Evolutionary conservation across 2,329 filamentous ascomycete genomes (phyloP), one percentile per base, ranked within the genome.

Genomic region (Venturia oleaginea): DNA sequence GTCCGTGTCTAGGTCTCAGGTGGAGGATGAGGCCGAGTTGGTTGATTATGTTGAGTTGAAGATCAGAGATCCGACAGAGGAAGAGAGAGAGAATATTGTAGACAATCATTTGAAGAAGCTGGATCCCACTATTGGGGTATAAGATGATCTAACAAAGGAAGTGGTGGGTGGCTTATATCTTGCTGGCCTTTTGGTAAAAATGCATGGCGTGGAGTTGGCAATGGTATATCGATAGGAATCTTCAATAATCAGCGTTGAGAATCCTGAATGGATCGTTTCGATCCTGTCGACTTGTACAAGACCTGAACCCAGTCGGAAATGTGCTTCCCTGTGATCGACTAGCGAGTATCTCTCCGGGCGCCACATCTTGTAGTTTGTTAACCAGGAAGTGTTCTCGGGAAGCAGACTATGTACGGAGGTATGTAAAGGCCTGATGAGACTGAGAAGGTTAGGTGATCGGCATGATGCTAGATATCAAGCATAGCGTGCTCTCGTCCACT

Each of bases 31-130:
- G 67, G 72, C 80, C 72, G 78, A 82, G 51, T 77, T 79, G 67
- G 75, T 83, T 13, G 80, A 85, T 69, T 77, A 80, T 66, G 76
- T 85, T 51, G 80, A 84, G 68, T 74, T 84, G 6, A 73, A 75
- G 15, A 77, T 83, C 8, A 76, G 79, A 61, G 81, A 84, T 63
- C 78, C 81, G 0, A 76, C 79, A 54, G 78, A 79, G 61, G 76
- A 74, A 1, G 81, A 83, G 68, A 69, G 72, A n/a, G 79, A 78
- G 51, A 57, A 57, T 67, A 79, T 78, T 69, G 76, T 83, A 48
- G 71, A 76, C 37, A 70, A 73, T 38, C 75, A 79, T 64, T 73
- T 77, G 60, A 77, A 76, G 46, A 75, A 76, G 65, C 77, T 79
- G 63, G 80, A 83, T 68, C 37, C 64, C 8, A 13, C 46, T 13